Evolutionary conservation across 192 early-diverging fungal genomes (phyloP).

Genomic region (Podila epicladia): DNA sequence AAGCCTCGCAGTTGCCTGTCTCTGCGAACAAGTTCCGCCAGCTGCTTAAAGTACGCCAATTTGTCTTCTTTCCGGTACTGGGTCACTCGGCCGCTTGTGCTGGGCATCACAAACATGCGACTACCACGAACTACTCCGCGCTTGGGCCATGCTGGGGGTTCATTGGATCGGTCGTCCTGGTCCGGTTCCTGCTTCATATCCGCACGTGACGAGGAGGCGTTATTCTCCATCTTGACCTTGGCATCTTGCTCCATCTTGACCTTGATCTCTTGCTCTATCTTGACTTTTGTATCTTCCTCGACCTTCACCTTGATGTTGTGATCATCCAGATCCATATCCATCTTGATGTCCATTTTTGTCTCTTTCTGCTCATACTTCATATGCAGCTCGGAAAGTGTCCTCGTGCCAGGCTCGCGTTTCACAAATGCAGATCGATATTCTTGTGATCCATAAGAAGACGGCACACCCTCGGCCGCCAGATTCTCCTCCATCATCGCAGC

Average conservation of each 20-base stretch:
- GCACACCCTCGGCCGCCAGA: conserved; percentile 11
- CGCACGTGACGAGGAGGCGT: background rate
- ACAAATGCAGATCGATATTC: conserved; percentile 1
- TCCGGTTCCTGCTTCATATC: background rate
- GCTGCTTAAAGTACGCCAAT: conserved; percentile 56
- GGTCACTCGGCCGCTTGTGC: conserved; percentile 74
- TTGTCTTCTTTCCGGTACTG: conserved; percentile 73
- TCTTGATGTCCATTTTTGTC: background rate
- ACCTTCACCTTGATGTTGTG: conserved; percentile 18
- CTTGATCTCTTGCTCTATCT: conserved; percentile 2
- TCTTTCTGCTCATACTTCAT: conserved; percentile 14
- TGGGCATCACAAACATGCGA: conserved; percentile 73
- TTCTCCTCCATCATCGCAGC: conserved; percentile 5
- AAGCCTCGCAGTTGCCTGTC: conserved; percentile 35
- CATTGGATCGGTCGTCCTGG: background rate
- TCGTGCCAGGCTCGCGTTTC: background rate
- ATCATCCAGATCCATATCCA: conserved; percentile 1
- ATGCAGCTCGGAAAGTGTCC: background rate
- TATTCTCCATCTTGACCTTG: background rate
- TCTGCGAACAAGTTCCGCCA: conserved; percentile 36
- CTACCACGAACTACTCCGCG: conserved; percentile 27
- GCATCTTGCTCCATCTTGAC: conserved; percentile 5
- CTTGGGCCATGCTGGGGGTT: background rate
- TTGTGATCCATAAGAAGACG: conserved; percentile 6
- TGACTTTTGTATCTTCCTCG: conserved; percentile 13